Percentiles rank a stretch among this genome's conserved stretches.
phyloP scores from a whole-genome alignment of 306 rosid genomes.

The Arachis stenosperma region DNA sequence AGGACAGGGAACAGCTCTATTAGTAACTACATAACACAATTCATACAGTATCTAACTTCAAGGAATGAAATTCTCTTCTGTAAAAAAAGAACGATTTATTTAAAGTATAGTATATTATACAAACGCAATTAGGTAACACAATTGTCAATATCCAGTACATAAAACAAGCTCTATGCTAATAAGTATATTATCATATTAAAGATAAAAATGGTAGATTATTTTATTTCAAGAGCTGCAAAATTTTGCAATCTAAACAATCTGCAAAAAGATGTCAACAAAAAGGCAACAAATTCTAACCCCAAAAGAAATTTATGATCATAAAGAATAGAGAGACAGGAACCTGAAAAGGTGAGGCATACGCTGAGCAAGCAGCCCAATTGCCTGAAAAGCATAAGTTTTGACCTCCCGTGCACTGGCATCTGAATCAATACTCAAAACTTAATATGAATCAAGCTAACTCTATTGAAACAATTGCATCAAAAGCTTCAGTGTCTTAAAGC shows the following conservation, averaged over 20 bases:
- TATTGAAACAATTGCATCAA: constrained; percentile 34
- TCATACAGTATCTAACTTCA: constrained; percentile 21
- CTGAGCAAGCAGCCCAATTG: constrained; percentile 88
- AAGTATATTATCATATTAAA: background rate
- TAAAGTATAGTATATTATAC: background rate
- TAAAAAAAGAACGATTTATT: background rate
- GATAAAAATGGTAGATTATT: background rate
- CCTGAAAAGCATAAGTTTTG: constrained; percentile 87
- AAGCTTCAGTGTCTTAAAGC: constrained; percentile 17
- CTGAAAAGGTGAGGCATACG: constrained; percentile 95
- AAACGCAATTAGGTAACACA: constrained; percentile 13
- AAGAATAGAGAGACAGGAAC: constrained; percentile 44
- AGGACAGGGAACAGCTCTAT: constrained; percentile 38
- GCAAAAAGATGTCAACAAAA: background rate
- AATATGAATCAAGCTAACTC: constrained; percentile 29
- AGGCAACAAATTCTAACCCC: background rate
- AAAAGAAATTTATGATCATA: constrained; percentile 8
- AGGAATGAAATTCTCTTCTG: constrained; percentile 19
- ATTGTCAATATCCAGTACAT: background rate
- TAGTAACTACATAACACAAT: constrained; percentile 20
- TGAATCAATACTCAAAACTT: constrained; percentile 47
- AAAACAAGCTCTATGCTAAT: background rate
- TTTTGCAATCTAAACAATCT: constrained; percentile 21
- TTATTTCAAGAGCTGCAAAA: constrained; percentile 23
- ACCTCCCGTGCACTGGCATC: constrained; percentile 79